Conservation (phyloP, 805 yeast genomes). For the Ascoidea asiatica region DNA sequence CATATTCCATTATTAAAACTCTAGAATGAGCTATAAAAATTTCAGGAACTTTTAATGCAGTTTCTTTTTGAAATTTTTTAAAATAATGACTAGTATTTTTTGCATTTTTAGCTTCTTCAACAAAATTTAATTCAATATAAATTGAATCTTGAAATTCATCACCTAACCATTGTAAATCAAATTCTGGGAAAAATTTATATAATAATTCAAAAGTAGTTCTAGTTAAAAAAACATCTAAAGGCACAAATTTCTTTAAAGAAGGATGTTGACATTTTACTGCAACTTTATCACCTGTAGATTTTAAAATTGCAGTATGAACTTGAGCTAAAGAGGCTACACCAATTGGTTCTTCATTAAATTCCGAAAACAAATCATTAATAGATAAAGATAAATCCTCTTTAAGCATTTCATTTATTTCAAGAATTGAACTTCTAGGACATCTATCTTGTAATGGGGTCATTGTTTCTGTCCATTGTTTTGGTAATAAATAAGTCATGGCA, state of each 20-base stretch:
- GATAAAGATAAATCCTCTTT: slow-evolving; percentile 45
- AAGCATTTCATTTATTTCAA: slow-evolving; percentile 59
- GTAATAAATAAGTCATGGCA: slow-evolving; percentile 84
- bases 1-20: slow-evolving; percentile 76
- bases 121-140: slow-evolving; percentile 82
- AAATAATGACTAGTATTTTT: slow-evolving; percentile 57
- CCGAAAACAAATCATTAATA: slow-evolving; percentile 50
- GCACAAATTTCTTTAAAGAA: slow-evolving; percentile 71
- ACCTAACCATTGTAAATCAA: slow-evolving; percentile 89
- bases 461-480: slow-evolving; percentile 89
- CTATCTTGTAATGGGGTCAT: slow-evolving; percentile 87
- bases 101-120: slow-evolving; percentile 78
- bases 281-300: slow-evolving; percentile 49
- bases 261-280: slow-evolving; percentile 97
- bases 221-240: slow-evolving; percentile 75
- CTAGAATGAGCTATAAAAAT: slow-evolving; percentile 55
- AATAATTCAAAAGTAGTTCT: slow-evolving; percentile 60
- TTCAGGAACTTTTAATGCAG: slow-evolving; percentile 73
- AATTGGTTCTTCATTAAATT: slow-evolving; percentile 61
- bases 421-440: slow-evolving; percentile 71
- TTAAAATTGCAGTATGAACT: slow-evolving; percentile 69
- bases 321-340: slow-evolving; percentile 97
- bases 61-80: slow-evolving; percentile 33
- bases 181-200: slow-evolving; percentile 78
- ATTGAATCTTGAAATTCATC: slow-evolving; percentile 83